Conservation (phyloP, 2,329 filamentous ascomycete genomes). For the Xylariaceae sp. region DNA sequence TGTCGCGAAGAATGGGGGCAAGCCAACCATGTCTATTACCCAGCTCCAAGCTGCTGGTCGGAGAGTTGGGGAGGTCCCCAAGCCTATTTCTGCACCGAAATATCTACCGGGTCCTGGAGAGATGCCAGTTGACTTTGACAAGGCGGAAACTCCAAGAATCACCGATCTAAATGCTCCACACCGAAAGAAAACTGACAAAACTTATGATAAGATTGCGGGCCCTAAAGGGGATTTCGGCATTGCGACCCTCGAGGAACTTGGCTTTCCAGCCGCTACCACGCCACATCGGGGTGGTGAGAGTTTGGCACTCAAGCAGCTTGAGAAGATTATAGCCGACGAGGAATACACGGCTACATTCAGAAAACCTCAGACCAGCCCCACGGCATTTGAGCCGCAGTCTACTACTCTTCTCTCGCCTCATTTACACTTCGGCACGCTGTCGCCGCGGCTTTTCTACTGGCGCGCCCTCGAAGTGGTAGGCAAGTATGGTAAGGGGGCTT, state of each 20-base stretch:
- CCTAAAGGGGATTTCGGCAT: constrained; percentile 65
- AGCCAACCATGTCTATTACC: constrained; percentile 69
- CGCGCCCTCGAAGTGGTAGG: constrained; percentile 59
- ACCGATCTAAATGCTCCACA: constrained; percentile 58
- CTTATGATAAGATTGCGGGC: constrained; percentile 60
- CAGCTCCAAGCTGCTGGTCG: constrained; percentile 62
- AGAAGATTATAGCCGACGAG: constrained; percentile 56
- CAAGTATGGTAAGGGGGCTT: constrained; percentile 52
- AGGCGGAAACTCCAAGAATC: constrained; percentile 45
- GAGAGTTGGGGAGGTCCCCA: constrained; percentile 58
- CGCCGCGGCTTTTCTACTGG: constrained; percentile 71
- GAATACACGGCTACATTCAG: constrained; percentile 69
- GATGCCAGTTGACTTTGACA: constrained; percentile 56
- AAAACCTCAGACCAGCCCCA: constrained; percentile 71
- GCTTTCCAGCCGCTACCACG: constrained; percentile 60
- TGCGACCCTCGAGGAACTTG: constrained; percentile 68
- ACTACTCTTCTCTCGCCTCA: constrained; percentile 71
- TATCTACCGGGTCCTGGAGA: constrained; percentile 62
- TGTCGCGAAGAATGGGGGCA: constrained; percentile 59
- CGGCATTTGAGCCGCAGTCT: constrained; percentile 66
- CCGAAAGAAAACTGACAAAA: constrained; percentile 51
- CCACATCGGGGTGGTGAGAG: constrained; percentile 69
- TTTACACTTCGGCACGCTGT: constrained; percentile 69
- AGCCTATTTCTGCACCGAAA: constrained; percentile 57
- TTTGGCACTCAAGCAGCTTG: constrained; percentile 54